Base-by-base conservation (phyloP, 1,284 basidiomycete species). In the Peniophora sp. region DNA sequence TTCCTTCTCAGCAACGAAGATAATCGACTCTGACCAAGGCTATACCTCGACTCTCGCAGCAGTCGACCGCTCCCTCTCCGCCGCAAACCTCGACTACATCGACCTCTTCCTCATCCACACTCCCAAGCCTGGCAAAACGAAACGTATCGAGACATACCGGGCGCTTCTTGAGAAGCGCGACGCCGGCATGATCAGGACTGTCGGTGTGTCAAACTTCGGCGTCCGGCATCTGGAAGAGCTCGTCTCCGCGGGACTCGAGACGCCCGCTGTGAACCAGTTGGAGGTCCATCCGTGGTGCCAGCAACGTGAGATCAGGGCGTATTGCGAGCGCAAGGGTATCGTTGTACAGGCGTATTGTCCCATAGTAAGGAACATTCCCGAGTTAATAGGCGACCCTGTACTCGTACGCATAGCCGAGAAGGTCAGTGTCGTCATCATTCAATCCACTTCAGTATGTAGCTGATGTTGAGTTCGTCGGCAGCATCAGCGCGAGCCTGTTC, bases 211-310 rank as follows among this genome's bases (percentile, higher is more conserved):
- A 3, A 86, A 86, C 64, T 86, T 73, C 60, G 79, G 80, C 12
- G 67, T 91, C 42, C 78, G 83, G 44, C 92, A 95, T 62, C 72
- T 96, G 3, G 78, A 90, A 62, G 84, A 91, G 60, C 82, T 96
- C 35, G 72, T 71, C 47, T 65, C 66, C 0, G 81, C 80, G 0
- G 83, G 83, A 15, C 67, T 75, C 47, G 74, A 79, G 56, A 65
- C 75, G 62, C 92, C 92, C 1, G 71, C 83, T 1, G 82, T 95
- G 43, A 93, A 95, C 66, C 92, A 96, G 62, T 83, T 95, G 51
- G 87, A 94, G 72, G 85, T 81, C 57, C 89, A 93, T 61, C 91
- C 92, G 0, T 82, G 87, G 57, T 92, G 88, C 66, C 90, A 93
- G 60, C 89, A 92, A 54, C 71, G 72, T 37, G 76, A 82, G 9